Conservation (phyloP, 2,329 filamentous ascomycete species). For the Decorospora gaudefroyi region DNA sequence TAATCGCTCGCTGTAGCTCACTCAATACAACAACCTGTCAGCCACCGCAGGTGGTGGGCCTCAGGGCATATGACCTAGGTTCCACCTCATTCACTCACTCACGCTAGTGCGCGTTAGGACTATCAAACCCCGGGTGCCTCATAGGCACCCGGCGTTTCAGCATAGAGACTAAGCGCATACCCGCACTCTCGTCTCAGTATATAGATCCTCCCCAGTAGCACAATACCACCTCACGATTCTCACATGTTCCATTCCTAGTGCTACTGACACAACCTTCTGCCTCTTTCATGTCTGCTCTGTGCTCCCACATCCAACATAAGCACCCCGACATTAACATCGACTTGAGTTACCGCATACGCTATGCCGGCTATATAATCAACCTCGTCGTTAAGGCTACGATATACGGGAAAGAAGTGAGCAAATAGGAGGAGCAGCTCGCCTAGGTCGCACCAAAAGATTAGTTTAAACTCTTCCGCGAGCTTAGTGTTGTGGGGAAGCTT, state of each 20-base stretch:
- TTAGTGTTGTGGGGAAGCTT: slow-evolving; percentile 1
- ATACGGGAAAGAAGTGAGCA: background rate
- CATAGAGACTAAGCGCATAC: too few species aligned
- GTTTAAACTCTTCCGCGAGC: background rate
- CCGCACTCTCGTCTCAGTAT: too few species aligned
- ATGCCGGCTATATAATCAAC: background rate
- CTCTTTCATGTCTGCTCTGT: too few species aligned
- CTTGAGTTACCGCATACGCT: background rate
- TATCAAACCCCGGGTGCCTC: too few species aligned
- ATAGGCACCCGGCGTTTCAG: too few species aligned
- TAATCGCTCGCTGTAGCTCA: background rate
- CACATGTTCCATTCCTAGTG: too few species aligned
- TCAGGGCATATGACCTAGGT: too few species aligned
- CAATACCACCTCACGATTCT: too few species aligned
- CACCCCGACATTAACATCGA: background rate
- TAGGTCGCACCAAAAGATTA: background rate
- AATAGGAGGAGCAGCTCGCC: slow-evolving; percentile 1
- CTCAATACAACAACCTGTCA: slow-evolving; percentile 1
- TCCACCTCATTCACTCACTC: background rate
- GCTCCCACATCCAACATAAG: background rate
- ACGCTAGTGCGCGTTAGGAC: background rate
- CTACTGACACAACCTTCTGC: too few species aligned
- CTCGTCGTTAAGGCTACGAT: slow-evolving; percentile 4
- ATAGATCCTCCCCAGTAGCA: too few species aligned
- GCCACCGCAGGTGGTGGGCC: background rate